Conservation (phyloP, 768 basidiomycete species). For the Russula lepida region DNA sequence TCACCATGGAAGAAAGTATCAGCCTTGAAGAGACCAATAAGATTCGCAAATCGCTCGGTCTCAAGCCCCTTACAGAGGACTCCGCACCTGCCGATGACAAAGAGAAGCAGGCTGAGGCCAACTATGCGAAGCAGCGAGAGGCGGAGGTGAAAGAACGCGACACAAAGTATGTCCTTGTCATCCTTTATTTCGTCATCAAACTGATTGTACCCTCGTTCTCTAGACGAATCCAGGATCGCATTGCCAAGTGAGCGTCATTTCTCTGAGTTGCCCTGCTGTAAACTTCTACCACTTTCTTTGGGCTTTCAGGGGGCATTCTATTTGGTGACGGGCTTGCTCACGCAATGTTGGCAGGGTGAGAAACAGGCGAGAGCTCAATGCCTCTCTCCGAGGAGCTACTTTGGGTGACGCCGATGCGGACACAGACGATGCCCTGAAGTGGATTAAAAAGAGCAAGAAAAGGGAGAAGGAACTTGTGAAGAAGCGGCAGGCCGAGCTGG, state of each 20-base stretch:
- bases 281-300: conserved; percentile 27
- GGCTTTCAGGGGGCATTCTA: conserved; percentile 25
- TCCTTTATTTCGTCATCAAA: conserved; percentile 15
- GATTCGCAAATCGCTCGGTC: conserved; percentile 87
- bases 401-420: conserved; percentile 81
- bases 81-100: conserved; percentile 57
- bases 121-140: conserved; percentile 69
- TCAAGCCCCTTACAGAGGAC: conserved; percentile 88
- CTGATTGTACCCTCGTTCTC: conserved; percentile 11
- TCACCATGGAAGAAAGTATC: conserved; percentile 70
- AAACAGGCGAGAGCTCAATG: conserved; percentile 87
- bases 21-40: conserved; percentile 94
- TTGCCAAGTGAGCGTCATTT: conserved; percentile 79
- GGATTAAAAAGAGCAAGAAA: conserved; percentile 90
- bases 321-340: conserved; percentile 38
- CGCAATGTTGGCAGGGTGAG: conserved; percentile 56
- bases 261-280: conserved; percentile 11
- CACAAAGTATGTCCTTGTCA: conserved; percentile 48
- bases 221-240: conserved; percentile 63
- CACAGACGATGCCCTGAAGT: conserved; percentile 72
- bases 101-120: conserved; percentile 80
- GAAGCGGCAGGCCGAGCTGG: conserved; percentile 74
- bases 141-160: conserved; percentile 62
- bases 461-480: conserved; percentile 80
- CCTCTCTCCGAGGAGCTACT: conserved; percentile 86